Evolutionary conservation across 169 alveolate species (phyloP).

Genomic region (Plasmodium vinckei): DNA sequence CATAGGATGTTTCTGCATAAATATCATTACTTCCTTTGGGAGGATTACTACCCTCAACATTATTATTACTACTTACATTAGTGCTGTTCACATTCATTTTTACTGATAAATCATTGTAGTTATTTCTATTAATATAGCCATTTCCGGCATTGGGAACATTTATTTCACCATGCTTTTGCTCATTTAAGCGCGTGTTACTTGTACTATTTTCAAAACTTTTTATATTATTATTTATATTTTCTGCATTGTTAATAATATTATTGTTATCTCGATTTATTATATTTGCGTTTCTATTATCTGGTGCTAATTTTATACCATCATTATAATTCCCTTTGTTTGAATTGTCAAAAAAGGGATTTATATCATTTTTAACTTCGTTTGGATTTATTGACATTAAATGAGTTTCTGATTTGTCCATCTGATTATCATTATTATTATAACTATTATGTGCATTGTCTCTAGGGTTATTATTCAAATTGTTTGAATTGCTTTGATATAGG

Average conservation of each 20-base stretch:
- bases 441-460: background rate
- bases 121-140: too few species aligned
- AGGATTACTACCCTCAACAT: too few species aligned
- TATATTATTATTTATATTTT: conserved; percentile 3
- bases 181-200: background rate
- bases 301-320: background rate
- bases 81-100: too few species aligned
- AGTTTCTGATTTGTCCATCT: background rate
- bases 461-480: conserved; percentile 1
- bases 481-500: background rate
- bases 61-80: too few species aligned
- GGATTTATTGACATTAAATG: background rate
- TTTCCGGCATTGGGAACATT: background rate
- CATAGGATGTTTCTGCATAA: too few species aligned
- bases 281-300: background rate
- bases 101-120: too few species aligned
- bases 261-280: background rate
- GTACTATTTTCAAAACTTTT: background rate
- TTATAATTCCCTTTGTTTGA: background rate
- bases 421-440: background rate
- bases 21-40: too few species aligned
- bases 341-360: background rate
- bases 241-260: background rate
- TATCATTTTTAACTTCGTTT: background rate
- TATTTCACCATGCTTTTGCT: background rate